Conservation (phyloP, 345 rosid species). For the Euphorbia lathyris region DNA sequence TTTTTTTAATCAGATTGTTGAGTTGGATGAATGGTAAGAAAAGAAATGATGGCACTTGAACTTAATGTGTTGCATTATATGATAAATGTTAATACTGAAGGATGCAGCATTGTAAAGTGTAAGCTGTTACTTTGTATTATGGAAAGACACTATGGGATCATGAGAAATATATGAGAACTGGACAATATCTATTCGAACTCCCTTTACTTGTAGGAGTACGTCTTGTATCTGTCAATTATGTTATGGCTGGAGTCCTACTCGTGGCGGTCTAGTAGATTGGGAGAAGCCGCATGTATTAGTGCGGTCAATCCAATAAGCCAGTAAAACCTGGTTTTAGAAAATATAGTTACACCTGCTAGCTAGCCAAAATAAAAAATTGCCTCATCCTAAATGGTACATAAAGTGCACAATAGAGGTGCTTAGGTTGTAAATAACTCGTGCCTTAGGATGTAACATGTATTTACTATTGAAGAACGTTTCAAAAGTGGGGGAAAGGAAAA, state of each 20-base stretch:
- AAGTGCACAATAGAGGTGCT: neutral
- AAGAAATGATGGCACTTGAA: neutral
- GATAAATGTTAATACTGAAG: neutral
- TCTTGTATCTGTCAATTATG: no score
- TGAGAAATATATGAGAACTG: no score
- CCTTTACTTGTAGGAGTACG: no score
- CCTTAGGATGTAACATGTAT: neutral
- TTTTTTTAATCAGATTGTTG: neutral
- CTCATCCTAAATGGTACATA: no score
- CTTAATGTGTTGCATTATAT: neutral
- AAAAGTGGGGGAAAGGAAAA: neutral
- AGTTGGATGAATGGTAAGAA: neutral
- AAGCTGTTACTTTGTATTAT: neutral
- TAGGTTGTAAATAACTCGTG: neutral
- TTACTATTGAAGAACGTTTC: neutral
- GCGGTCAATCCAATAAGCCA: no score
- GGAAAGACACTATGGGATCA: no score
- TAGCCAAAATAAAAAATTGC: neutral
- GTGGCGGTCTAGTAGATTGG: no score
- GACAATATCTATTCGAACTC: no score
- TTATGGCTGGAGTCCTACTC: no score
- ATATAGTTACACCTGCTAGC: neutral
- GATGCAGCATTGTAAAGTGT: neutral
- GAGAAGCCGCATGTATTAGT: no score
- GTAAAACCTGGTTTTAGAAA: no score